Evolutionary conservation across 2,329 filamentous ascomycete species (phyloP).

Genomic region (Grosmannia clavigera): DNA sequence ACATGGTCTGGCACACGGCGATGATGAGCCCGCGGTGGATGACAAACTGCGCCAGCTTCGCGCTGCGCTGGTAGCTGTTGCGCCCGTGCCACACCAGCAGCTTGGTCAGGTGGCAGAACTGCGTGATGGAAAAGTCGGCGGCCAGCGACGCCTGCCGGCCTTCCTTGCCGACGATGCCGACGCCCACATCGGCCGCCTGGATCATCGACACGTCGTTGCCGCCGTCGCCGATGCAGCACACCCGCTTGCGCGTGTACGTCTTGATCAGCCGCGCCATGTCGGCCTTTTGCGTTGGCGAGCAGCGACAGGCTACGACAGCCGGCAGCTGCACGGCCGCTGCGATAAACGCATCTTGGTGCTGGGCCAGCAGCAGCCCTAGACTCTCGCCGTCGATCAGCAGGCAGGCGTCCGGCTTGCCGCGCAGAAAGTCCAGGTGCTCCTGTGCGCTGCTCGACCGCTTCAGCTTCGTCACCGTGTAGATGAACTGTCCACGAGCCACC

Average conservation of each 20-base stretch:
- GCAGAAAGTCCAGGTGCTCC: slow-evolving; percentile 77
- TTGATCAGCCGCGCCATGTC: slow-evolving; percentile 87
- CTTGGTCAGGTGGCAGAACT: slow-evolving; percentile 91
- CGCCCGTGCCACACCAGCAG: slow-evolving; percentile 97
- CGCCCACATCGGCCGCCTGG: slow-evolving; percentile 92
- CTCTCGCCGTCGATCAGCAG: slow-evolving; percentile 93
- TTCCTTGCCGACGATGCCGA: slow-evolving; percentile 97
- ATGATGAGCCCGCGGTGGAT: slow-evolving; percentile 96
- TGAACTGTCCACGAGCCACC: slow-evolving; percentile 85
- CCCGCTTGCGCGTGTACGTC: slow-evolving; percentile 81
- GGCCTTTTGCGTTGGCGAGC: slow-evolving; percentile 93
- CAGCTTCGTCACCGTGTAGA: slow-evolving; percentile 82
- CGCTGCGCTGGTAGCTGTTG: slow-evolving; percentile 91
- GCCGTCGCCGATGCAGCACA: slow-evolving; percentile 95
- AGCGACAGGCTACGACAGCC: slow-evolving; percentile 89
- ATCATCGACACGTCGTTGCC: slow-evolving; percentile 99
- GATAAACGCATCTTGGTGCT: slow-evolving; percentile 79
- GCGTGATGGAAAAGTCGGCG: slow-evolving; percentile 91
- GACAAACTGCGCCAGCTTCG: slow-evolving; percentile 94
- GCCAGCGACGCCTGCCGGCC: slow-evolving; percentile 88
- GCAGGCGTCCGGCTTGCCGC: slow-evolving; percentile 75
- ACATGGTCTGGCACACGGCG: slow-evolving; percentile 92
- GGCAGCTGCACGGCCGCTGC: slow-evolving; percentile 77
- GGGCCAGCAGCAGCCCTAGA: slow-evolving; percentile 66
- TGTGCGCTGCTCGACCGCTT: slow-evolving; percentile 77